phyloP scores from a whole-genome alignment of 345 rosid species.

The Cardamine resedifolia region DNA sequence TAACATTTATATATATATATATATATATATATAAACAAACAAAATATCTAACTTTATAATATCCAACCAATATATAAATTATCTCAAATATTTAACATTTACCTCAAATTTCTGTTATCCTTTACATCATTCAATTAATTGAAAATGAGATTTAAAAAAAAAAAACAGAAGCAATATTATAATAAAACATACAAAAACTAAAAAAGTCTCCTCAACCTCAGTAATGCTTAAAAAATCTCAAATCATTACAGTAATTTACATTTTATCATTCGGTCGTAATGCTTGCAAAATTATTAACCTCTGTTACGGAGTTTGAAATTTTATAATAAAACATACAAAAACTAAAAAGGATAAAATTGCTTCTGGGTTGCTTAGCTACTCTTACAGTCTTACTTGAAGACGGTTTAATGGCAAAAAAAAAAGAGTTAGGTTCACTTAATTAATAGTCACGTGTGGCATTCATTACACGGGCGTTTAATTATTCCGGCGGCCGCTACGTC shows the following conservation, averaged over 20 bases:
- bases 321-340: not conserved
- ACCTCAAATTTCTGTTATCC: not conserved
- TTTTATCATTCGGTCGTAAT: not conserved
- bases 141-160: not conserved
- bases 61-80: not conserved
- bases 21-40: too few species aligned
- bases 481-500: not conserved
- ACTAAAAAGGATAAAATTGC: not conserved
- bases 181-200: too few species aligned
- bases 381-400: constrained; percentile 6
- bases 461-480: not conserved
- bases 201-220: not conserved
- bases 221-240: not conserved
- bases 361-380: not conserved
- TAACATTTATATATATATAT: too few species aligned
- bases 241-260: not conserved
- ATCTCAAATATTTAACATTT: not conserved
- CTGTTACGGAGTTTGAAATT: not conserved
- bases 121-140: constrained; percentile 14
- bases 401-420: not conserved
- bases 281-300: not conserved
- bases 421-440: constrained; percentile 8
- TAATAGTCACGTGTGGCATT: constrained; percentile 22
- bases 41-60: not conserved
- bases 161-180: too few species aligned